Evolutionary conservation across 2,329 filamentous ascomycete species (phyloP), one percentile per base, ranked within the genome.

Genomic region (Didymella lethalis): DNA sequence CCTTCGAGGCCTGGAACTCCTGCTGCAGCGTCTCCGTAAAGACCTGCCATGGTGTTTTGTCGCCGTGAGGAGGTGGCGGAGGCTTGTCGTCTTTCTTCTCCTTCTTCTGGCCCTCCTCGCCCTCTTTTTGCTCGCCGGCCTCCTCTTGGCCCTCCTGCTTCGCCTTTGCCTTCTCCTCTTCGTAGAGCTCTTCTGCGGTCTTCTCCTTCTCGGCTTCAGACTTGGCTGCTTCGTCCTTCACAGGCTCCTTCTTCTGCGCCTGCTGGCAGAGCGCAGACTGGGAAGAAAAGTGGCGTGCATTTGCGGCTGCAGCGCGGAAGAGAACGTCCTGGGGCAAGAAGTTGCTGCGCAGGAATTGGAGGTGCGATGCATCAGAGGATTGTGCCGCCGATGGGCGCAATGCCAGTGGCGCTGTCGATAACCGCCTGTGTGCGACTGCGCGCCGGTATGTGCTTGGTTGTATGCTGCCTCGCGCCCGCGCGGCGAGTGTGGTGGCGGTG

Each of bases 31-130:
- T 99, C 75, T 99, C 95, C 73, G 92, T 92, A 82, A 99, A 99
- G 31, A 99, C 95, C 77, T 98, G 92, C 93, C 95, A 98, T 53
- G 95, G 95, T 3, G 94, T 95, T 84, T 99, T 99, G 81, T 97
- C 93, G 61, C 95, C 95, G 74, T 99, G 95, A 20, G 93, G 94
- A n/a, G 95, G 94, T 14, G 93, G 94, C 23, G 94, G 92, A 12
- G 93, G 89, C 28, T 86, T 78, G 36, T 82, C 80, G 61, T 92
- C 87, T 48, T 73, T 91, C 86, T 74, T 87, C 45, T 71, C 91
- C 86, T 74, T 88, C 84, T 75, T 89, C 45, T 70, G 73, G 44
- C 79, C 76, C 59, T 80, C 78, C 44, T 70, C 74, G 44, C 79
- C 76, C 59, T 79, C 78, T 31, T 79, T 79, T 53, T 85, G 78